Evolutionary conservation across 2,329 filamentous ascomycete species (phyloP).

Genomic region (Coniella lustricola): DNA sequence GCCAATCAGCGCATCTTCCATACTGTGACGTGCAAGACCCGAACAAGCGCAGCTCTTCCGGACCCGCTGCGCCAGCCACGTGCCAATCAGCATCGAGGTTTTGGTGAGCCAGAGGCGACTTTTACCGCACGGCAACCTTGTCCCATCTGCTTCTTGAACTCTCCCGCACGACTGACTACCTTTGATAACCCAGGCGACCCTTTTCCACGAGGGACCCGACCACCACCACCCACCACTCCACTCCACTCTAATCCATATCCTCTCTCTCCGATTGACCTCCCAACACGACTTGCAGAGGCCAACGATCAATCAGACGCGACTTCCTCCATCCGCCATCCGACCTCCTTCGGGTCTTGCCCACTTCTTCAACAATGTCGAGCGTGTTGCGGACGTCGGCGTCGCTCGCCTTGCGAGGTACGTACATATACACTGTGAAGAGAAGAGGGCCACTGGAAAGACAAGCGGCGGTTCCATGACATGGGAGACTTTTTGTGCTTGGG

Average conservation of each 20-base stretch:
- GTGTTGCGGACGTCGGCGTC: slow-evolving; percentile 45
- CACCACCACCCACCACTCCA: background rate
- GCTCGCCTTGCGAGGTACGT: slow-evolving; percentile 46
- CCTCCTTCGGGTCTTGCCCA: background rate
- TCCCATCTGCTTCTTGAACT: no score
- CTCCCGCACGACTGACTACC: no score
- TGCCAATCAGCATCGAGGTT: slow-evolving; percentile 11
- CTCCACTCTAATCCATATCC: slow-evolving; percentile 1
- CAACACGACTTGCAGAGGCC: no score
- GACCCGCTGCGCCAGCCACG: background rate
- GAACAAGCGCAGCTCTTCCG: background rate
- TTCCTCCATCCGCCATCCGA: no score
- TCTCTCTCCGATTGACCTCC: no score
- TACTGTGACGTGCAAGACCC: slow-evolving; percentile 12
- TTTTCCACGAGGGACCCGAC: no score
- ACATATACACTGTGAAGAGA: background rate
- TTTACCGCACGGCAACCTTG: slow-evolving; percentile 6
- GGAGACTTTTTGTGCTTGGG: no score
- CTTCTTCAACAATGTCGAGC: slow-evolving; percentile 34
- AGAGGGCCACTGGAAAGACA: no score
- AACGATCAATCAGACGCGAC: background rate
- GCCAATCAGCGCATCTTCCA: background rate
- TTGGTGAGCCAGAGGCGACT: slow-evolving; percentile 14
- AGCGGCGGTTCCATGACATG: no score
- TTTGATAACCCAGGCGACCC: no score